Evolutionary conservation across 768 basidiomycete genomes (phyloP).

Genomic region (Pleurotus cornucopiae): DNA sequence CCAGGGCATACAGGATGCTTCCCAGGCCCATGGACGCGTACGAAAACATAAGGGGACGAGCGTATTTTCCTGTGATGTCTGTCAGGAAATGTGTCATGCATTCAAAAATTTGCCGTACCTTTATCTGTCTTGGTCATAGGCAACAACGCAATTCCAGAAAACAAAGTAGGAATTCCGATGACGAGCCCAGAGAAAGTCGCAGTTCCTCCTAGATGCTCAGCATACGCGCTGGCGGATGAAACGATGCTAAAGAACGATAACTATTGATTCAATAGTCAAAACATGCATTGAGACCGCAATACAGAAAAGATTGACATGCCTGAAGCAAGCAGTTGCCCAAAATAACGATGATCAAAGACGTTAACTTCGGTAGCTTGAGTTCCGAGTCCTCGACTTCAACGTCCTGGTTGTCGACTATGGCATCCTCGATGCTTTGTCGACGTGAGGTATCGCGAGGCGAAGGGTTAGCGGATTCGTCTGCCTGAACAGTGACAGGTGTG

Average conservation of each 20-base stretch:
- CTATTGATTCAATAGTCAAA: conserved; percentile 25
- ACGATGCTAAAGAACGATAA: conserved; percentile 68
- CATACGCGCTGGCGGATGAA: conserved; percentile 61
- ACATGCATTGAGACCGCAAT: not conserved
- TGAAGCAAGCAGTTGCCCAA: conserved; percentile 40
- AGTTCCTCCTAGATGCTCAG: conserved; percentile 58
- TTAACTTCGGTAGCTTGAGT: conserved; percentile 39
- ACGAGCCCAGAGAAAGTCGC: conserved; percentile 67
- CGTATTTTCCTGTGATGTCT: conserved; percentile 47
- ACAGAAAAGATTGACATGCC: conserved; percentile 16
- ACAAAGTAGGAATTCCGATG: conserved; percentile 63
- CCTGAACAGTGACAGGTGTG: not conserved
- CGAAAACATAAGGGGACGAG: conserved; percentile 46
- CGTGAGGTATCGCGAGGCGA: no score
- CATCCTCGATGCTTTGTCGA: not conserved
- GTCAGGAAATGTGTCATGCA: not conserved
- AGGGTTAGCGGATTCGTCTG: not conserved
- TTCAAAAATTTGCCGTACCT: conserved; percentile 31
- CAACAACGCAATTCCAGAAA: conserved; percentile 55
- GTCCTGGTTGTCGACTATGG: not conserved
- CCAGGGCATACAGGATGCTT: conserved; percentile 56
- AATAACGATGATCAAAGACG: conserved; percentile 39
- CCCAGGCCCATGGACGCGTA: conserved; percentile 52
- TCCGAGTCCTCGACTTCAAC: conserved; percentile 21
- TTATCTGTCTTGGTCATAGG: conserved; percentile 52